Conservation (phyloP, 1,284 basidiomycete species). For the Pseudozyma flocculosa region DNA sequence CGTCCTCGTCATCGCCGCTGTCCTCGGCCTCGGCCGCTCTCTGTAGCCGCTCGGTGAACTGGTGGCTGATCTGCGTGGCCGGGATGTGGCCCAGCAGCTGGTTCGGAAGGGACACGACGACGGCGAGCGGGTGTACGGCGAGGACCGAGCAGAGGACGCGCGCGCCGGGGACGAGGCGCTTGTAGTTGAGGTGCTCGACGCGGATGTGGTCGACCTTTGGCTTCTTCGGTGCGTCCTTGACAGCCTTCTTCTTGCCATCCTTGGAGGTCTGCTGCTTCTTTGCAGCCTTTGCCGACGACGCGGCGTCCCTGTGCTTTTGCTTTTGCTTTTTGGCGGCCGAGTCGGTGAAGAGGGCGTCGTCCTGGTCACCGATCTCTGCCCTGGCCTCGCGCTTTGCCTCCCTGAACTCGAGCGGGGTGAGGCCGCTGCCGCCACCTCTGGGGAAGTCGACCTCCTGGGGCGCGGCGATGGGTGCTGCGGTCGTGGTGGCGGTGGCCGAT, state of each 20-base stretch:
- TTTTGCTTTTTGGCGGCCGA: constrained; percentile 35
- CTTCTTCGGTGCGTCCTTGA: constrained; percentile 35
- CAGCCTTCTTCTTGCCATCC: constrained; percentile 41
- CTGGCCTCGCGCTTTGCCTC: constrained; percentile 78
- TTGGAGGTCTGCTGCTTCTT: constrained; percentile 50
- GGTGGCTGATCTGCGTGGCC: constrained; percentile 86
- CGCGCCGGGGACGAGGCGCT: constrained; percentile 83
- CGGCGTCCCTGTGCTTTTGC: constrained; percentile 41
- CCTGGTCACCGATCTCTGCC: constrained; percentile 70
- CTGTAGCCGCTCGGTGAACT: constrained; percentile 70
- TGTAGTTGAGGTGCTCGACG: constrained; percentile 92
- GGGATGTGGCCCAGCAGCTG: constrained; percentile 93
- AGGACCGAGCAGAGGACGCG: constrained; percentile 83
- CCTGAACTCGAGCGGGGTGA: constrained; percentile 90
- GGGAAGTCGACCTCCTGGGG: constrained; percentile 75
- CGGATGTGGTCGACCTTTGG: constrained; percentile 64
- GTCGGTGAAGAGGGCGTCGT: constrained; percentile 68
- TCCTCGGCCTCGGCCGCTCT: constrained; percentile 61
- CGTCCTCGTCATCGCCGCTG: constrained; percentile 61
- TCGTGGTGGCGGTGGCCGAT: not conserved
- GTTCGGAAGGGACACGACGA: constrained; percentile 89
- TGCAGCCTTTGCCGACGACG: too few relatives aligned
- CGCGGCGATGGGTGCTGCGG: constrained; percentile 13
- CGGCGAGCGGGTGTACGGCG: constrained; percentile 81
- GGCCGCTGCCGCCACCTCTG: constrained; percentile 71